A percentile compares a stretch with the other conserved stretches of the same genome.
Conservation (phyloP, 176 grass and related monocot species). For the Eremochloa ophiuroides region DNA sequence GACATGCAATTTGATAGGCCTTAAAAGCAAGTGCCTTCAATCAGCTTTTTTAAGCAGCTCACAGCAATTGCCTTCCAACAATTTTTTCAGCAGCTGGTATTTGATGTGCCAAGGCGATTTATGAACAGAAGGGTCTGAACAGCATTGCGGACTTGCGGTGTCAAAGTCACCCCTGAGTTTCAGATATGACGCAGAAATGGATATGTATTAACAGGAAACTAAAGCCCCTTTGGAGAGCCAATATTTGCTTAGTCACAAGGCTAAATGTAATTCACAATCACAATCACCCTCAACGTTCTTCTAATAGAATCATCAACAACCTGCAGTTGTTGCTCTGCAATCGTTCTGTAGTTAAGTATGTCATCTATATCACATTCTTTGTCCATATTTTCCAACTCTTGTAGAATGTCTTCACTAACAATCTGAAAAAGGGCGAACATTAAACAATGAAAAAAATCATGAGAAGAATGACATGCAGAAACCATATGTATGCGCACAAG, state of each 20-base stretch:
- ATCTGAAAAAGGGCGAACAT: slow-evolving; percentile 45
- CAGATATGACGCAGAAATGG: not conserved
- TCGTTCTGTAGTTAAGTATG: slow-evolving; percentile 85
- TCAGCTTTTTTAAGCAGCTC: not conserved
- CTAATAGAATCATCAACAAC: slow-evolving; percentile 38
- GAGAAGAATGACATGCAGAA: slow-evolving; percentile 14
- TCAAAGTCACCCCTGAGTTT: not conserved
- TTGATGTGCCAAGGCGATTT: not conserved
- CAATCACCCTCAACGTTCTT: not conserved
- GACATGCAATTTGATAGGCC: not conserved
- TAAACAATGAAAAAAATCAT: slow-evolving; percentile 20
- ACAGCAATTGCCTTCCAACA: not conserved
- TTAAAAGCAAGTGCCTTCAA: not conserved
- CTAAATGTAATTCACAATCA: slow-evolving; percentile 1
- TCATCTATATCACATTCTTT: slow-evolving; percentile 94
- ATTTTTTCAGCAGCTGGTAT: not conserved
- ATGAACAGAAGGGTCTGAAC: not conserved
- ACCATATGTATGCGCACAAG: not conserved
- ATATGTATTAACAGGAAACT: slow-evolving; percentile 7
- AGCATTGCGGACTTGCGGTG: not conserved
- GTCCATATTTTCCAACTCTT: slow-evolving; percentile 86
- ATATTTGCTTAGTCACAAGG: not conserved
- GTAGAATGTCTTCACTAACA: slow-evolving; percentile 72
- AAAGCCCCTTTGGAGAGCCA: not conserved
- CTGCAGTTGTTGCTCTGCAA: slow-evolving; percentile 81